phyloP scores from a whole-genome alignment of 169 alveolate genomes.

The Perkinsus chesapeaki region DNA sequence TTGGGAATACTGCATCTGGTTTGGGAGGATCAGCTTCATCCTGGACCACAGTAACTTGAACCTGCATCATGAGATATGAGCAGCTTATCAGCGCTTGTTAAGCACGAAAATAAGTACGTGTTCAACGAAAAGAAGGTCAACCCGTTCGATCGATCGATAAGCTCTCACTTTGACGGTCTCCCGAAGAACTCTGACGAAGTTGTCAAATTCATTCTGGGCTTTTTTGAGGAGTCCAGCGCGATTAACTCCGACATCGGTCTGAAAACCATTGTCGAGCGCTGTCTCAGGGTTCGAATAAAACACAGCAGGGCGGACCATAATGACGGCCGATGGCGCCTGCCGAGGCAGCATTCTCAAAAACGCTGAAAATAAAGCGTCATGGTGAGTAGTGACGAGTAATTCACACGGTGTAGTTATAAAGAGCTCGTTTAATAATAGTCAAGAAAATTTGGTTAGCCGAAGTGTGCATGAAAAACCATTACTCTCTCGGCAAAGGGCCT shows the following conservation, averaged over 20 bases:
- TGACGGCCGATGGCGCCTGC: neutral
- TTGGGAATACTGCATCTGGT: neutral
- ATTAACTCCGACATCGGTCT: neutral
- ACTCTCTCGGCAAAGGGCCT: no score
- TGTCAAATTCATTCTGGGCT: neutral
- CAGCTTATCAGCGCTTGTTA: no score
- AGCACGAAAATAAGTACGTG: neutral
- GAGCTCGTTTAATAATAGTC: no score
- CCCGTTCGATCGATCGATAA: neutral
- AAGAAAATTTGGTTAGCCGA: no score
- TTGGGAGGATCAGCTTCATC: neutral
- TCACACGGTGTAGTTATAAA: no score
- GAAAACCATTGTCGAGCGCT: neutral
- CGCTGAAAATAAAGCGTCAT: neutral
- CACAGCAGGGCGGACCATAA: neutral
- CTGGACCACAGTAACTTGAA: neutral
- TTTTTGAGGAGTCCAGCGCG: neutral
- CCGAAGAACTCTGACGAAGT: neutral
- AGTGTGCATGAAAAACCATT: no score
- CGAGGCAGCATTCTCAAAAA: neutral
- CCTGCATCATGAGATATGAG: no score
- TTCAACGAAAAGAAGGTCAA: neutral
- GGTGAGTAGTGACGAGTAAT: no score
- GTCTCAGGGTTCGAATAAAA: neutral
- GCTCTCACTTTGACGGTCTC: neutral